Percentiles rank a stretch among this genome's conserved stretches.
Evolutionary conservation across 371 early-diverging fungal species (phyloP).

Genomic region (Mortierella sp.): DNA sequence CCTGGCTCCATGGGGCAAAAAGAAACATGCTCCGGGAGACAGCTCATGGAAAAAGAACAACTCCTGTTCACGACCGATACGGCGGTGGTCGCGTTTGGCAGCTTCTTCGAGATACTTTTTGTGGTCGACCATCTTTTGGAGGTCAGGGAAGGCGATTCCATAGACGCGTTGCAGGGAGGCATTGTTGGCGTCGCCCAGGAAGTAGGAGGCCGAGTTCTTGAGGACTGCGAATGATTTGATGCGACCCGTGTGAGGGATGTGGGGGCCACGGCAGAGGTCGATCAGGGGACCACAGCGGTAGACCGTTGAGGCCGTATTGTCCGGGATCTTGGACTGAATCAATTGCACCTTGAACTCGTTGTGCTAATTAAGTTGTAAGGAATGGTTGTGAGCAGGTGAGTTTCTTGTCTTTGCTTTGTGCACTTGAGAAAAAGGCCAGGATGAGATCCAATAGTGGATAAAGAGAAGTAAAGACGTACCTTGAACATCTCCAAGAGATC

Average conservation of each 20-base stretch:
- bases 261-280: slow-evolving; percentile 99
- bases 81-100: slow-evolving; percentile 97
- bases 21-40: slow-evolving; percentile 97
- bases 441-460: too few relatives aligned
- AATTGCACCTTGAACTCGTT: slow-evolving; percentile 96
- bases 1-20: slow-evolving; percentile 97
- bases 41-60: slow-evolving; percentile 98
- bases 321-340: slow-evolving; percentile 93
- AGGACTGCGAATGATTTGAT: slow-evolving; percentile 96
- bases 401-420: not conserved
- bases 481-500: slow-evolving; percentile 98
- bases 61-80: slow-evolving; percentile 95
- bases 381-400: too few relatives aligned
- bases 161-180: slow-evolving; percentile 99
- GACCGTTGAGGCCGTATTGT: slow-evolving; percentile 95
- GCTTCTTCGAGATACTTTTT: slow-evolving; percentile 96
- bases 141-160: slow-evolving; percentile 99
- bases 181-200: slow-evolving; percentile 96
- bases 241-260: slow-evolving; percentile 95
- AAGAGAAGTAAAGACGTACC: slow-evolving; percentile 25
- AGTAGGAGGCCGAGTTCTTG: slow-evolving; percentile 99
- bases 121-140: slow-evolving; percentile 94
- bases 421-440: not conserved
- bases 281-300: slow-evolving; percentile 98
- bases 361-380: slow-evolving; percentile 61